Percentiles rank a stretch among this genome's conserved stretches.
Conservation (phyloP, 176 grass and related monocot genomes). For the Calamus simplicifolius region DNA sequence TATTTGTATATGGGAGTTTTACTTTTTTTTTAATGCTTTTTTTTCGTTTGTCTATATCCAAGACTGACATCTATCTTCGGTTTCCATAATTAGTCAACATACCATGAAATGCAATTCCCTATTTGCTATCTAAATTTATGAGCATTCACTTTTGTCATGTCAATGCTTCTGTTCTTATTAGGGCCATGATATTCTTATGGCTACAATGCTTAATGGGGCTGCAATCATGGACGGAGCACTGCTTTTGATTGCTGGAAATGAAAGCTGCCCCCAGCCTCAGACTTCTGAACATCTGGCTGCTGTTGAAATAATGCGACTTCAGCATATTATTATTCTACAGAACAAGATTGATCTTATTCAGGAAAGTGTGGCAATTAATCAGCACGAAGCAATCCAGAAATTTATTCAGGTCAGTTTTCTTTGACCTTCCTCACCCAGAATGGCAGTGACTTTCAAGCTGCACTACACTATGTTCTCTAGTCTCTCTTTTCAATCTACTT, state of each 20-base stretch:
- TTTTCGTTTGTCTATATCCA: no score
- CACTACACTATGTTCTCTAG: no score
- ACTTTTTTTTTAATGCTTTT: no score
- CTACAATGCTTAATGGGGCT: conserved; percentile 97
- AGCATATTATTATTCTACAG: conserved; percentile 96
- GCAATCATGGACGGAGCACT: conserved; percentile 98
- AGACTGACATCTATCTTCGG: no score
- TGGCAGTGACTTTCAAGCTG: no score
- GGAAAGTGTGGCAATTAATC: conserved; percentile 88
- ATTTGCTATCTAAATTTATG: no score
- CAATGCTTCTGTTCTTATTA: conserved; percentile 12
- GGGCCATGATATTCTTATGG: conserved; percentile 97
- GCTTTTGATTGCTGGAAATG: conserved; percentile 84
- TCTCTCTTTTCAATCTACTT: no score
- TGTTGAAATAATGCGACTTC: conserved; percentile 92
- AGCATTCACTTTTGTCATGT: neutral
- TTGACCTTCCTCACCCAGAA: no score
- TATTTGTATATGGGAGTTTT: no score
- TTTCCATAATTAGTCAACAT: no score
- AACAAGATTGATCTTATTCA: conserved; percentile 99
- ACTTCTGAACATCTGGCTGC: conserved; percentile 93
- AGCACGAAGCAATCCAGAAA: conserved; percentile 91
- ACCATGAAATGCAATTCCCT: no score
- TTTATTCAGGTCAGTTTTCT: conserved; percentile 64
- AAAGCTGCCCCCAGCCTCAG: conserved; percentile 94